These are phyloP conservation scores for Ceratocystis alfenasii DNA, from an alignment of 2,329 filamentous ascomycete species.

Conservation along the genomic window DNA sequence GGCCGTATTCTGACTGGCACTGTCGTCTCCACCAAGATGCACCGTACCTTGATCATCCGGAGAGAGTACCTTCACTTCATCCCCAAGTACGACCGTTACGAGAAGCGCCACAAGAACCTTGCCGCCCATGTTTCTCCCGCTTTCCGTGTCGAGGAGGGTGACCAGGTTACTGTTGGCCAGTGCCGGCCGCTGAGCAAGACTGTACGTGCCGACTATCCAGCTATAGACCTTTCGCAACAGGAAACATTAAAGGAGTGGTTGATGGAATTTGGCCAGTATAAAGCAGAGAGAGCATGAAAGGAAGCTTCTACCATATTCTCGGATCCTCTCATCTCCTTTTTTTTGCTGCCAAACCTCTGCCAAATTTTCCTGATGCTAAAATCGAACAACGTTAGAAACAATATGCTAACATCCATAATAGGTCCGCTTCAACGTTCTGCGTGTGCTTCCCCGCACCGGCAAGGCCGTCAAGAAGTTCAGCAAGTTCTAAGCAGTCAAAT, in stretches of 20 bases:
- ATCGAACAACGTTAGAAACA: not conserved
- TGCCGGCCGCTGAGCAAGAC: constrained; percentile 99
- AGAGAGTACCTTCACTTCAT: constrained; percentile 99
- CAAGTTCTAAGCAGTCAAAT: constrained; percentile 71
- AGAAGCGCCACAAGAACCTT: constrained; percentile 99
- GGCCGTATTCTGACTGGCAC: constrained; percentile 99
- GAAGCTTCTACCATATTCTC: not conserved
- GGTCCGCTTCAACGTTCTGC: constrained; percentile 99
- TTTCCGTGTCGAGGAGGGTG: constrained; percentile 99
- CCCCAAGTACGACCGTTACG: constrained; percentile 99
- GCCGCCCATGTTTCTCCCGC: constrained; percentile 97
- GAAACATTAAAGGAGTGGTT: not conserved
- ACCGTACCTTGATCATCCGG: constrained; percentile 98
- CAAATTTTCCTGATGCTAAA: not conserved
- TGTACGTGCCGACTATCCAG: constrained; percentile 48
- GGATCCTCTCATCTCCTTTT: not conserved
- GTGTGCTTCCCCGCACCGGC: constrained; percentile 92
- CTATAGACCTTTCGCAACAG: not conserved
- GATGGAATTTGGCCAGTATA: not conserved
- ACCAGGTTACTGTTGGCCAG: constrained; percentile 98
- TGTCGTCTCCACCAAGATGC: constrained; percentile 99
- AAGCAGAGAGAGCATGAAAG: not conserved
- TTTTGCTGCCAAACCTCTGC: not conserved
- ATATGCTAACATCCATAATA: constrained; percentile 30
- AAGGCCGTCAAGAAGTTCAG: constrained; percentile 95